Base-by-base conservation (phyloP, 192 early-diverging fungal species). In the Powellomyces hirtus region DNA sequence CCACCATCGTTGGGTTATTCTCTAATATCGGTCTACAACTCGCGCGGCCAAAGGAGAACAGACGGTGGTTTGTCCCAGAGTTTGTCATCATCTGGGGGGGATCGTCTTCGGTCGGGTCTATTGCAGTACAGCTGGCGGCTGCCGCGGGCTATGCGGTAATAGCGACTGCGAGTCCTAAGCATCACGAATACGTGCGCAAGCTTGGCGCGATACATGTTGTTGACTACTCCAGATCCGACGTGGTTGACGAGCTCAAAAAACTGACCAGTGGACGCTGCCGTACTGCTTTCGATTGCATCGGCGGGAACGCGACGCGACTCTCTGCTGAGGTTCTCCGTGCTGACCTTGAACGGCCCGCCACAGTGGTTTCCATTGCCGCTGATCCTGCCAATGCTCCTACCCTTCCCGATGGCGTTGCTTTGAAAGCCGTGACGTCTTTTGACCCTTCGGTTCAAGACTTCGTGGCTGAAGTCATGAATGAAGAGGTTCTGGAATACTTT, bases 111-210 rank as follows among this genome's bases (percentile, higher is more conserved):
- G 52, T 64, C 6, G 73, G 73, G 4, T 3, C 20, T 14, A 70
- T 63, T 37, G 61, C 66, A 27, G 60, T 70, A 1, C 73, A 75
- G 42, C 60, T 75, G 2, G 66, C 66, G 16, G 40, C 59, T 4
- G 55, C 58, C 8, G 66, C 73, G 1, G 73, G 73, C 6, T 69
- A 64, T 46, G n/a, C 22, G 14, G 73, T 75, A 20, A 61, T 66
- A 26, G 52, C 65, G 0, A 70, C 66, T 1, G 66, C 73, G 11
- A 62, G 53, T 6, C n/a, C 50, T 26, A 63, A 68, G 40, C 7
- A 75, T 29, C 40, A 57, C 27, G 58, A 44, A 22, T 18, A 29
- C 13, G 42, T 70, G 6, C 40, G 34, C 5, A 62, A 26, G 14
- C 46, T 70, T 13, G 68, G 68, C 33, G 68, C 68, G 5, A 20